Base-by-base conservation (phyloP, 2,329 filamentous ascomycete species). In the Alternaria gaisen region DNA sequence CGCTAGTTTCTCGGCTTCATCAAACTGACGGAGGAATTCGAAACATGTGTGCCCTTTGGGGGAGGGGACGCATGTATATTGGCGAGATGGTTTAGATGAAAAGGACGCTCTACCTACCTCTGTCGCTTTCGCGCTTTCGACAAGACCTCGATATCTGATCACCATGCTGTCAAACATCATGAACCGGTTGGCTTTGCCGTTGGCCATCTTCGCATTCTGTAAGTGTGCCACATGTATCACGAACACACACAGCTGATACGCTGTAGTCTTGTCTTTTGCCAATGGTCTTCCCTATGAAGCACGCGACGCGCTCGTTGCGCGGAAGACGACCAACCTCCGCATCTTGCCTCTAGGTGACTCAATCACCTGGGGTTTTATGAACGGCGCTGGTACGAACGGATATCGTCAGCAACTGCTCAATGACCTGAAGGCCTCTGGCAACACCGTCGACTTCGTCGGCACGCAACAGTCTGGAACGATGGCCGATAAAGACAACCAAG, bases 401-500 rank as follows among this genome's bases (percentile, higher is more conserved):
- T 83, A 81, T 63, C 77, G 80, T 24, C 57, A 67, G 11, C 55
- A 66, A 11, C 70, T 80, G 5, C 58, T 67, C 24, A 46, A 63
- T n/a, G 26, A 65, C 5, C 70, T 80, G 14, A 57, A 67, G 26
- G 58, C 61, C 4, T 68, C 64, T 2, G 63, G 66, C 14, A 52
- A 46, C 56, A 69, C 66, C 6, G 62, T 75, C 20, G 58, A 69
- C 44, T 77, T 76, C 53, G 66, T 79, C 34, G 77, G 77, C 14
- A 72, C 71, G 7, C 58, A 67, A 14, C 58, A 56, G 22, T 69
- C 67, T 5, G 77, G 77, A 8, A 71, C 63, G 40, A 77, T 77
- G 73, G 50, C 56, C 9, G 69, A 79, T 55, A 77, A 73, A 26
- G 53, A 69, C 46, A 74, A 77, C 58, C 73, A 79, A 58, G 77